Conservation (phyloP, 805 yeast genomes). For the Diddensiella transvaalensis region DNA sequence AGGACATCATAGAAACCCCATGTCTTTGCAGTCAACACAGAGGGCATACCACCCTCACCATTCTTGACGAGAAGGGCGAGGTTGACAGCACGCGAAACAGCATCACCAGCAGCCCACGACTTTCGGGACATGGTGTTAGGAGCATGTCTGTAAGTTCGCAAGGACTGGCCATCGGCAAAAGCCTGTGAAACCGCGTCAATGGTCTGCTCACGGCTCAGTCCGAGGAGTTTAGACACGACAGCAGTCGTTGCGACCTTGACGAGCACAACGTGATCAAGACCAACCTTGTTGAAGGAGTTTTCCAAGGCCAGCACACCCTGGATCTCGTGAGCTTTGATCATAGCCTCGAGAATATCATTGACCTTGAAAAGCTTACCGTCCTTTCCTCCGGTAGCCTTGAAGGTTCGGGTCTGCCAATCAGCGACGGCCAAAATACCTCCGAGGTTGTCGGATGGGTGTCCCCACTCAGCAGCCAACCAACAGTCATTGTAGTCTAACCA, state of each 20-base stretch:
- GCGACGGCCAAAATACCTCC: constrained; percentile 60
- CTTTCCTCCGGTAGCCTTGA: constrained; percentile 38
- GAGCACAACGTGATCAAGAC: constrained; percentile 55
- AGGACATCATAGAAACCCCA: constrained; percentile 67
- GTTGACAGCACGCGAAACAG: constrained; percentile 56
- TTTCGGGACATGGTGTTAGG: constrained; percentile 62
- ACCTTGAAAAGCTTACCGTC: constrained; percentile 45
- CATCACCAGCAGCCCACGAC: constrained; percentile 69
- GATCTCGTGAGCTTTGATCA: constrained; percentile 63
- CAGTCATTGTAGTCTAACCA: constrained; percentile 64
- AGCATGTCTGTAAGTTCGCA: constrained; percentile 61
- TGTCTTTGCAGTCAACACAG: constrained; percentile 52
- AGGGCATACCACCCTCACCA: constrained; percentile 56
- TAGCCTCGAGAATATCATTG: constrained; percentile 49
- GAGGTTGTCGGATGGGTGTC: constrained; percentile 60
- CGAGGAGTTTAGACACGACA: constrained; percentile 54
- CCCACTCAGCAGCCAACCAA: constrained; percentile 71
- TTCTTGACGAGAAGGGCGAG: constrained; percentile 49
- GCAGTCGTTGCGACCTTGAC: constrained; percentile 62
- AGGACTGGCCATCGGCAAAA: constrained; percentile 56
- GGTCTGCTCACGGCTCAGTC: constrained; percentile 48
- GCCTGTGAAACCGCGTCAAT: constrained; percentile 56
- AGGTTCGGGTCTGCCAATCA: constrained; percentile 49
- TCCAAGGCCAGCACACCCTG: constrained; percentile 58
- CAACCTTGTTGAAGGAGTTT: constrained; percentile 57